Percentiles rank a stretch among this genome's conserved stretches.
Conservation (phyloP, 208 protist species). For the Chromosphaera perkinsii region DNA sequence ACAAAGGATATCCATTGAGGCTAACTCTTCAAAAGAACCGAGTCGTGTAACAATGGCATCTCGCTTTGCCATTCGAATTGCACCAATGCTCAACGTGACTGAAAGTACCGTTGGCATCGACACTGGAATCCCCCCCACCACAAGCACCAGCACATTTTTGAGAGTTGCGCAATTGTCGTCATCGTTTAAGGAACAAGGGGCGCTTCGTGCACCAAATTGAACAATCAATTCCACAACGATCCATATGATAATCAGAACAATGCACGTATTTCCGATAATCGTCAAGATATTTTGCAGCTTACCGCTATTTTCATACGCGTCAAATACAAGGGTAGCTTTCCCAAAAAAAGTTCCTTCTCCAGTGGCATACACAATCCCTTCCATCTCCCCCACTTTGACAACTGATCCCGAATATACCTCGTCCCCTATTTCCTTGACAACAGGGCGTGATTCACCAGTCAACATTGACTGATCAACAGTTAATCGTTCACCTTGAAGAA, state of each 20-base stretch:
- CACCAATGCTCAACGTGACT: constrained; percentile 84
- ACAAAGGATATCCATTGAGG: constrained; percentile 78
- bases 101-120: constrained; percentile 75
- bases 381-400: constrained; percentile 61
- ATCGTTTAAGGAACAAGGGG: constrained; percentile 27
- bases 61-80: constrained; percentile 77
- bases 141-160: constrained; percentile 55
- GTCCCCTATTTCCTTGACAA: constrained; percentile 71
- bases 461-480: constrained; percentile 84
- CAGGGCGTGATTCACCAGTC: constrained; percentile 88
- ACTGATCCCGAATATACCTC: constrained; percentile 79
- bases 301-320: constrained; percentile 18
- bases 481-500: constrained; percentile 43
- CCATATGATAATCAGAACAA: constrained; percentile 46
- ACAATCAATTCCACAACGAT: constrained; percentile 46
- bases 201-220: constrained; percentile 39
- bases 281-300: constrained; percentile 30
- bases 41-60: constrained; percentile 84
- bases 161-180: constrained; percentile 34
- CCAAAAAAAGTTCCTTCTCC: constrained; percentile 84
- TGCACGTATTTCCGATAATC: constrained; percentile 54
- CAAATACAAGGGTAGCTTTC: constrained; percentile 76
- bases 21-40: constrained; percentile 71
- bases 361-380: constrained; percentile 63
- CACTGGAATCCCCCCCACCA: constrained; percentile 64